Base-by-base conservation (phyloP, 257 asterid species). In the Capsicum chinense region DNA sequence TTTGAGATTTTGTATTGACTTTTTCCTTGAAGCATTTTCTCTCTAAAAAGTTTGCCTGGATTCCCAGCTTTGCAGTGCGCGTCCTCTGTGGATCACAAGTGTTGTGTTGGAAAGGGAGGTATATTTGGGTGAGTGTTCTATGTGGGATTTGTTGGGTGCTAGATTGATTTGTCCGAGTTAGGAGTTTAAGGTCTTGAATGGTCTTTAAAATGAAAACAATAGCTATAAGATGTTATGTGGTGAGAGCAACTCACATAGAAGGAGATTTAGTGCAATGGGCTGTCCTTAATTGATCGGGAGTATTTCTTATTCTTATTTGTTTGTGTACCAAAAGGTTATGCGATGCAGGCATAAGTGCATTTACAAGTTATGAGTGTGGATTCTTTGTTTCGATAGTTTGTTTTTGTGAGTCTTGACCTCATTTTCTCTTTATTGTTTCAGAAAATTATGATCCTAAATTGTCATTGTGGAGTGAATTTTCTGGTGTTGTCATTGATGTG, bases 401-500 rank as follows among this genome's bases (percentile, higher is more conserved):
- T 37, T 71, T 73, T 73, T 73, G n/a, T 48, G 62, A 64, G 19
- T 54, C 60, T 21, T 78, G 12, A 80, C 48, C 56, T 83, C 70
- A 58, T 80, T 79, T 60, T 47, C 9, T 50, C 14, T 71, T 17
- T 54, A 21, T 52, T 26, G 52, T 81, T 68, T 42, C 85, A 47
- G 81, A 60, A 37, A 37, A 80, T 50, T 79, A 8, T 60, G 13
- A 37, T 52, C 48, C 42, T 5, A 58, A 19, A 6, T 79, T 66
- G 16, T 70, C 2, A 42, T 16, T 19, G 62, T 87, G 84, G 83
- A 70, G 85, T 79, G 80, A 71, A 44, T 26, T 21, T 66, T 79
- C 83, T 70, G 84, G 44, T 82, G 73, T 64, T 73, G 56, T 79
- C 35, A 35, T 79, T 71, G 69, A 39, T 39, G 76, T 67, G 82